Percentiles rank a stretch among this genome's conserved stretches.
These are phyloP conservation scores for Zasmidium cellare DNA, from an alignment of 2,329 filamentous ascomycete species.

Conservation along the genomic window DNA sequence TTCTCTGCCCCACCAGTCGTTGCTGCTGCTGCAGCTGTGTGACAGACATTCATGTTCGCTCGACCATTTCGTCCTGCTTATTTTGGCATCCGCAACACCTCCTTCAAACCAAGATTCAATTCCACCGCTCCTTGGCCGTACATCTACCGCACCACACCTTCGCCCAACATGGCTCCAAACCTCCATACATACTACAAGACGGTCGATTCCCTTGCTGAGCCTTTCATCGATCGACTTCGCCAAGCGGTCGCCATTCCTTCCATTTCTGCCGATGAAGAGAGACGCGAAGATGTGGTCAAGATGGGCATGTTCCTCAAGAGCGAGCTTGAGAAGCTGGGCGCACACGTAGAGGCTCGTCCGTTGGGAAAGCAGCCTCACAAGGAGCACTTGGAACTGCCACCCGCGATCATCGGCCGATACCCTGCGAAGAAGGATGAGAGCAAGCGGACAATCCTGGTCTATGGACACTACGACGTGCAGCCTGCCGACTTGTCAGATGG, in stretches of 20 bases:
- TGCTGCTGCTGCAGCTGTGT: not conserved
- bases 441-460: conserved; percentile 94
- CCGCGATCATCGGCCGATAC: conserved; percentile 88
- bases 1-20: not conserved
- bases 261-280: conserved; percentile 85
- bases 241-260: conserved; percentile 96
- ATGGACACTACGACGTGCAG: conserved; percentile 98
- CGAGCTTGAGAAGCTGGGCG: conserved; percentile 81
- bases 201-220: conserved; percentile 75
- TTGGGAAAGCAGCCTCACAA: conserved; percentile 91
- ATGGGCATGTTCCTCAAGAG: conserved; percentile 90
- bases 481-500: conserved; percentile 90
- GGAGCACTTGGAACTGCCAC: conserved; percentile 86
- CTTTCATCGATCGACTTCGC: conserved; percentile 86
- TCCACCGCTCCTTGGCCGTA: conserved; percentile 43
- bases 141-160: conserved; percentile 41
- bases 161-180: conserved; percentile 73
- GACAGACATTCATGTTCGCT: conserved; percentile 14
- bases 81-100: not conserved
- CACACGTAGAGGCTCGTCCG: conserved; percentile 79
- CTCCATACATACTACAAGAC: conserved; percentile 91
- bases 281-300: conserved; percentile 86
- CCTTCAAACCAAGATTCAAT: conserved; percentile 1
- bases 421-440: conserved; percentile 73
- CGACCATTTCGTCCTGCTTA: conserved; percentile 4